Conservation (phyloP, 2,329 filamentous ascomycete genomes). For the Phaeosphaeriaceae sp. region DNA sequence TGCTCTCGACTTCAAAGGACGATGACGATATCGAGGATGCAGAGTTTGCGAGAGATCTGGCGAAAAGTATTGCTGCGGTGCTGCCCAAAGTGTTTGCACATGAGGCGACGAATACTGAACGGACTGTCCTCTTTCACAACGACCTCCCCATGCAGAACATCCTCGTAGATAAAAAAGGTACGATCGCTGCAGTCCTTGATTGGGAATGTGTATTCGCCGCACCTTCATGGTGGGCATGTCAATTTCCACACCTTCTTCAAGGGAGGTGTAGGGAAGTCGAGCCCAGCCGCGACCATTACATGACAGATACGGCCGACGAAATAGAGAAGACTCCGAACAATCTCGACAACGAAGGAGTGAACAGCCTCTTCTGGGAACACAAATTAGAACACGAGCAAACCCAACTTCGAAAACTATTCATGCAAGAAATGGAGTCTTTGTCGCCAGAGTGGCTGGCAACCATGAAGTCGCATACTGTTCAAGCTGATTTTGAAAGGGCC, state of each 20-base stretch:
- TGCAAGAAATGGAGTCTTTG: background rate
- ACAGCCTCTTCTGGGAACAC: slow-evolving; percentile 17
- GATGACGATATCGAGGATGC: slow-evolving; percentile 19
- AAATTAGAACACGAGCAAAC: slow-evolving; percentile 14
- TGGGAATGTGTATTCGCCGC: slow-evolving; percentile 20
- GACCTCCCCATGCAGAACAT: slow-evolving; percentile 19
- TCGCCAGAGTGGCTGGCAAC: background rate
- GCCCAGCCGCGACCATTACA: background rate
- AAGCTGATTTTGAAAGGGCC: background rate
- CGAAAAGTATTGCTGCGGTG: background rate
- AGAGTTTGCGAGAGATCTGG: slow-evolving; percentile 3
- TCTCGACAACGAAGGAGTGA: slow-evolving; percentile 14
- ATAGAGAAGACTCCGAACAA: background rate
- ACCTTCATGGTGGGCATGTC: slow-evolving; percentile 17
- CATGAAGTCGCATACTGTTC: background rate
- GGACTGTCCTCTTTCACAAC: slow-evolving; percentile 10
- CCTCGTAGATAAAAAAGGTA: slow-evolving; percentile 11
- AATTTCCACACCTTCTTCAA: slow-evolving; percentile 13
- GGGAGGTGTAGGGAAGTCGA: slow-evolving; percentile 7
- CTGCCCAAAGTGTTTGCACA: slow-evolving; percentile 11
- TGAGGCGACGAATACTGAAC: background rate
- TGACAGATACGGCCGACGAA: background rate
- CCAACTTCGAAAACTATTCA: slow-evolving; percentile 11
- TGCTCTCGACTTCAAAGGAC: slow-evolving; percentile 6
- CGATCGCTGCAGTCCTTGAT: slow-evolving; percentile 15